These are phyloP conservation scores for Chaetomidium leptoderma DNA, from an alignment of 495 filamentous ascomycete species.

Conservation along the genomic window DNA sequence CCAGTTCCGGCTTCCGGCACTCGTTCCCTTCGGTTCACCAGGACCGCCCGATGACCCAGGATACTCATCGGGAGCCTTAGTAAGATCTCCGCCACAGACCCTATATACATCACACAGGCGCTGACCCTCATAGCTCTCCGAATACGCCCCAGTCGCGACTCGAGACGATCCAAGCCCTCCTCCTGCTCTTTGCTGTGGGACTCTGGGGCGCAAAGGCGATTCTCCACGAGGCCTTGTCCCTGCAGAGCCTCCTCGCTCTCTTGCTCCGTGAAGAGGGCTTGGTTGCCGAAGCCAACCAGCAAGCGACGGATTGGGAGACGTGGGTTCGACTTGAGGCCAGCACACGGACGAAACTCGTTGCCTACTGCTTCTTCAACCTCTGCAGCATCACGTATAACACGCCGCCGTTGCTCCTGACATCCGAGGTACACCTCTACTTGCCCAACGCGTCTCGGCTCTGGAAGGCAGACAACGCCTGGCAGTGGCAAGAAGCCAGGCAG, in stretches of 20 bases:
- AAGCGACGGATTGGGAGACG: conserved; percentile 49
- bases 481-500: conserved; percentile 48
- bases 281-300: conserved; percentile 37
- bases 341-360: conserved; percentile 54
- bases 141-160: conserved; percentile 52
- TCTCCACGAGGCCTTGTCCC: conserved; percentile 51
- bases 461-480: conserved; percentile 48
- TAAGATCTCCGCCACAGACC: conserved; percentile 23
- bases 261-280: conserved; percentile 54
- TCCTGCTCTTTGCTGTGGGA: conserved; percentile 53
- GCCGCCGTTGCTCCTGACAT: conserved; percentile 54
- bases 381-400: conserved; percentile 57
- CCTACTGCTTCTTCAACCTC: conserved; percentile 57
- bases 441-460: conserved; percentile 53
- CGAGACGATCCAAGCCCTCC: conserved; percentile 53
- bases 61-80: conserved; percentile 51
- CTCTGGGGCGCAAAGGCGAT: conserved; percentile 55
- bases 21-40: conserved; percentile 50
- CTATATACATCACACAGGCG: background rate
- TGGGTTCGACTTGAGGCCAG: conserved; percentile 54
- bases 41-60: conserved; percentile 49
- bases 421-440: conserved; percentile 57
- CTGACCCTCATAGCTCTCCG: conserved; percentile 38
- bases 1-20: conserved; percentile 47
- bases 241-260: conserved; percentile 52